These are phyloP conservation scores for Trichothecium sympodiale DNA, from an alignment of 2,329 filamentous ascomycete genomes.

Conservation along the genomic window DNA sequence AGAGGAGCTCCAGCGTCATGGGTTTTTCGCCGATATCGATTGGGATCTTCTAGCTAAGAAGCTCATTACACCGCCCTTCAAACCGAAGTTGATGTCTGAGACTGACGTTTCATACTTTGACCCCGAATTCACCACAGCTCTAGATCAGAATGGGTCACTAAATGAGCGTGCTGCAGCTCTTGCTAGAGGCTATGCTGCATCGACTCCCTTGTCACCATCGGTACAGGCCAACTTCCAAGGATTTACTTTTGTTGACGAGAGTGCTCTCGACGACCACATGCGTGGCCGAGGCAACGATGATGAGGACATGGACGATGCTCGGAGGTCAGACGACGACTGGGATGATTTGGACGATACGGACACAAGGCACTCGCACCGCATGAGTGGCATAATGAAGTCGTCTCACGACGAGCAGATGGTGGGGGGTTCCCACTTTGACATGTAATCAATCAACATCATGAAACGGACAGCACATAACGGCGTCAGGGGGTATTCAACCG, in stretches of 20 bases:
- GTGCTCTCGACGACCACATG: conserved; percentile 82
- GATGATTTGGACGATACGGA: conserved; percentile 47
- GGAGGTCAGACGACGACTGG: conserved; percentile 40
- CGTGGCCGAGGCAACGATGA: conserved; percentile 39
- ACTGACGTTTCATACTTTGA: conserved; percentile 98
- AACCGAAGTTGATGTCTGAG: conserved; percentile 91
- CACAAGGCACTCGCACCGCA: conserved; percentile 41
- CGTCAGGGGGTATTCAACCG: neutral
- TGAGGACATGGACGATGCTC: conserved; percentile 50
- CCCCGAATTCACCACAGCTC: conserved; percentile 91
- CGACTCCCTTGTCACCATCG: conserved; percentile 84
- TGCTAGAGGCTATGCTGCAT: conserved; percentile 75
- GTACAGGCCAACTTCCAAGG: conserved; percentile 98
- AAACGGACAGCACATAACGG: neutral
- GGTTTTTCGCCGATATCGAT: conserved; percentile 90
- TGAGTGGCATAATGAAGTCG: conserved; percentile 53
- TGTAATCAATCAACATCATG: conserved; percentile 28
- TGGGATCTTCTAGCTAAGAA: conserved; percentile 85
- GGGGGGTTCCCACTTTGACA: conserved; percentile 51
- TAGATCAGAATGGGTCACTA: conserved; percentile 76
- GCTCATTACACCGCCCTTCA: conserved; percentile 90
- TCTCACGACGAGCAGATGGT: conserved; percentile 54
- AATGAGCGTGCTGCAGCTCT: conserved; percentile 85
- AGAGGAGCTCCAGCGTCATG: conserved; percentile 84
- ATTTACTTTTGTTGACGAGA: conserved; percentile 98